Percentiles rank a stretch among this genome's conserved stretches.
Evolutionary conservation across 306 rosid species (phyloP).

Genomic region (Trichosanthes cucumerina): DNA sequence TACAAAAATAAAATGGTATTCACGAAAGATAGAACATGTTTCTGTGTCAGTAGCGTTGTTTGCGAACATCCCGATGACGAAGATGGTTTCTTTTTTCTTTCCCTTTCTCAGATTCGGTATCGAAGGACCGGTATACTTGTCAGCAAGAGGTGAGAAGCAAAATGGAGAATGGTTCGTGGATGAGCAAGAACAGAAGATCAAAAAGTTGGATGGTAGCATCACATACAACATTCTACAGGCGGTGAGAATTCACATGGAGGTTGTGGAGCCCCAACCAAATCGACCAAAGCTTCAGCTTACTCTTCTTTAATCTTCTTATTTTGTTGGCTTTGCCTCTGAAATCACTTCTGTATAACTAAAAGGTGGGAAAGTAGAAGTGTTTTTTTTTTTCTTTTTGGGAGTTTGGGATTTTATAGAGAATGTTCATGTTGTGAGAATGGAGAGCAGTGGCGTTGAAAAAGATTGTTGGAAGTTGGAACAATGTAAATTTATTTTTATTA

Average conservation of each 20-base stretch:
- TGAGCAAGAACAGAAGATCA: slow-evolving; percentile 79
- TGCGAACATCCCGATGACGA: neutral
- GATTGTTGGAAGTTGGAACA: neutral
- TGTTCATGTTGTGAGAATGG: neutral
- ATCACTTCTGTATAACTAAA: neutral
- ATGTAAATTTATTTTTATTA: neutral
- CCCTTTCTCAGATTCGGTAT: slow-evolving; percentile 58
- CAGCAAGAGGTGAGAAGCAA: slow-evolving; percentile 55
- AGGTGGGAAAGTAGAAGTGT: neutral
- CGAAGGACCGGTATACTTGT: slow-evolving; percentile 87
- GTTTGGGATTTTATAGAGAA: neutral
- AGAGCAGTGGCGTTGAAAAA: neutral
- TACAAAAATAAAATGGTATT: neutral
- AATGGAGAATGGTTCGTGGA: slow-evolving; percentile 81
- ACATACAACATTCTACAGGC: slow-evolving; percentile 61
- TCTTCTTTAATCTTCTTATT: slow-evolving; percentile 27
- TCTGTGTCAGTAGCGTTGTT: neutral
- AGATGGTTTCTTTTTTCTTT: neutral
- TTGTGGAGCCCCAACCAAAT: slow-evolving; percentile 94
- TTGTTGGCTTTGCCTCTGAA: neutral
- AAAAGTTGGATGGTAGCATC: slow-evolving; percentile 72
- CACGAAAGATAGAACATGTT: neutral
- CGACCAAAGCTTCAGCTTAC: slow-evolving; percentile 81
- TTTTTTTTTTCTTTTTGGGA: neutral
- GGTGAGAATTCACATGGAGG: slow-evolving; percentile 72